Evolutionary conservation across 1,284 basidiomycete genomes (phyloP).

Genomic region (Naganishia sp.): DNA sequence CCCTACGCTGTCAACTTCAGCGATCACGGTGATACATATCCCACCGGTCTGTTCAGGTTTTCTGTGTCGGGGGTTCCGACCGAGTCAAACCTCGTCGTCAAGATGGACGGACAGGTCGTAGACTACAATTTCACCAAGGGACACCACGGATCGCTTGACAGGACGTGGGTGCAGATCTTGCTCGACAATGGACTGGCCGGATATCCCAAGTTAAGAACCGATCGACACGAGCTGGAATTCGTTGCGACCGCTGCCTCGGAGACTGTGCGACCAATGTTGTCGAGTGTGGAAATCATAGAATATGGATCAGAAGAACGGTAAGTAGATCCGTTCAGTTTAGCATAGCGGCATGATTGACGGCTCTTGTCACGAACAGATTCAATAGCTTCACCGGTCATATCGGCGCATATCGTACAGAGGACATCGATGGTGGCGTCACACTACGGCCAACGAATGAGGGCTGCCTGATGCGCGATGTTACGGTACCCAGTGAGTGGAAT

Average conservation of each 20-base stretch:
- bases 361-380: slow-evolving; percentile 59
- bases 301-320: slow-evolving; percentile 68
- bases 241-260: slow-evolving; percentile 60
- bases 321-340: slow-evolving; percentile 40
- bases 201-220: slow-evolving; percentile 57
- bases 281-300: slow-evolving; percentile 73
- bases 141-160: slow-evolving; percentile 46
- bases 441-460: slow-evolving; percentile 67
- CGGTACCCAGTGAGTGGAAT: slow-evolving; percentile 42
- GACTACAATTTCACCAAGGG: slow-evolving; percentile 35
- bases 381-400: slow-evolving; percentile 63
- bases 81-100: slow-evolving; percentile 61
- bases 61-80: slow-evolving; percentile 74
- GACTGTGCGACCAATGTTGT: slow-evolving; percentile 61
- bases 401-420: slow-evolving; percentile 71
- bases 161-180: slow-evolving; percentile 49
- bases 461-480: slow-evolving; percentile 78
- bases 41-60: slow-evolving; percentile 66
- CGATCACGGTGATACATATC: slow-evolving; percentile 58
- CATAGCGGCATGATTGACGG: neutral
- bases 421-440: slow-evolving; percentile 41
- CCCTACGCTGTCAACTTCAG: slow-evolving; percentile 56
- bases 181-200: slow-evolving; percentile 36
- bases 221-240: slow-evolving; percentile 60
- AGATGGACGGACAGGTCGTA: slow-evolving; percentile 60